phyloP scores from a whole-genome alignment of 768 basidiomycete genomes.

The Clavulina sp. region DNA sequence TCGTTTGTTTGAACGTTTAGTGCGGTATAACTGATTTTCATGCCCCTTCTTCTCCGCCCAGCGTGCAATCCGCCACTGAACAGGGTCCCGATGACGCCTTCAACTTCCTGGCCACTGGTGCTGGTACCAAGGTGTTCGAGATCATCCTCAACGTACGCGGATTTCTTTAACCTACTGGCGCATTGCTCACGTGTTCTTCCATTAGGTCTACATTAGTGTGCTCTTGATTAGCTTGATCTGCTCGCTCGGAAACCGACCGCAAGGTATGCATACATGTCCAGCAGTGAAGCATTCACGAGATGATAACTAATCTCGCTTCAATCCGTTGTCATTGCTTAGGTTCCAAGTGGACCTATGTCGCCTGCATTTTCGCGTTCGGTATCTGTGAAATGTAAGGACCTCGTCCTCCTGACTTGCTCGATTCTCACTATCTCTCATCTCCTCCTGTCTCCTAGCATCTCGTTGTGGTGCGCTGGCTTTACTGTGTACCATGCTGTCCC shows the following conservation, averaged over 20 bases:
- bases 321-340: constrained; percentile 25
- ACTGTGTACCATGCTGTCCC: constrained; percentile 77
- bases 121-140: constrained; percentile 57
- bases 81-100: constrained; percentile 46
- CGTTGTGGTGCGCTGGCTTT: constrained; percentile 79
- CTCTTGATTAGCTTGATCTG: constrained; percentile 70
- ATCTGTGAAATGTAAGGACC: constrained; percentile 37
- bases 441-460: constrained; percentile 26
- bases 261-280: constrained; percentile 13
- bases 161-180: neutral
- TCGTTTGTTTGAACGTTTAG: neutral
- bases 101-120: constrained; percentile 56
- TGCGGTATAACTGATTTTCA: neutral
- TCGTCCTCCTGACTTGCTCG: neutral
- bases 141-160: constrained; percentile 41
- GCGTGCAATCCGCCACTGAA: constrained; percentile 60
- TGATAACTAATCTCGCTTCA: neutral
- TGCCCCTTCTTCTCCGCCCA: neutral
- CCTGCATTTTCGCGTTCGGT: constrained; percentile 64
- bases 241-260: constrained; percentile 83
- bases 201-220: constrained; percentile 62
- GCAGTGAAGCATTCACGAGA: neutral
- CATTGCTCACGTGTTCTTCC: neutral
- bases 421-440: constrained; percentile 13
- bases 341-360: constrained; percentile 68